Percentiles rank a stretch among this genome's conserved stretches.
Evolutionary conservation across 768 basidiomycete genomes (phyloP).

Genomic region (Gelatoporia subvermispora): DNA sequence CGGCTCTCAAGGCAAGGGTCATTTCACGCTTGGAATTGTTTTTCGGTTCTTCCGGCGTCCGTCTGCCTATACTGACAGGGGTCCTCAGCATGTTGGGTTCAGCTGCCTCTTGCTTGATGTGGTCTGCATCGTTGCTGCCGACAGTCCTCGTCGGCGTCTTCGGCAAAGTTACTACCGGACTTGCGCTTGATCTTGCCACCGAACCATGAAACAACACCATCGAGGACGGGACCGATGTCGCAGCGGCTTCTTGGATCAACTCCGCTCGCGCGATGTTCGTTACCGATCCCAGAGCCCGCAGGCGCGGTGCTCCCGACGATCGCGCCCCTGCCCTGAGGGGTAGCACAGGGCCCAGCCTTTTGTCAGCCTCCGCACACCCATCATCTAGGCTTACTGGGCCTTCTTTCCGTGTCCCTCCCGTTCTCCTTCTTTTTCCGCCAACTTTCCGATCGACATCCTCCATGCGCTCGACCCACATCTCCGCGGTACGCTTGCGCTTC

Average conservation of each 20-base stretch:
- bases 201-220: background rate
- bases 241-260: background rate
- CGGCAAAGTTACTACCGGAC: background rate
- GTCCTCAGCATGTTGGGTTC: background rate
- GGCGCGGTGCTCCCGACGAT: background rate
- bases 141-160: background rate
- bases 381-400: background rate
- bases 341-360: background rate
- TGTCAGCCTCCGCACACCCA: background rate
- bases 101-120: background rate
- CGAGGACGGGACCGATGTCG: background rate
- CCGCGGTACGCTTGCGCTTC: conserved; percentile 36
- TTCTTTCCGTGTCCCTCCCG: background rate
- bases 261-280: conserved; percentile 12
- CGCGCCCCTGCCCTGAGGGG: background rate
- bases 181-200: background rate
- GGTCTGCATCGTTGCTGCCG: background rate
- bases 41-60: background rate
- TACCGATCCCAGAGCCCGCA: conserved; percentile 14
- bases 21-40: no score
- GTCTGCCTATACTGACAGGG: background rate
- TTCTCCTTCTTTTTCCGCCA: background rate
- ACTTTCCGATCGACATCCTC: conserved; percentile 21
- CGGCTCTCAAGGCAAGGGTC: no score
- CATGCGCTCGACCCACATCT: conserved; percentile 41